These are phyloP conservation scores for Nicotiana paniculata DNA, from an alignment of 257 asterid species.

Conservation along the genomic window DNA sequence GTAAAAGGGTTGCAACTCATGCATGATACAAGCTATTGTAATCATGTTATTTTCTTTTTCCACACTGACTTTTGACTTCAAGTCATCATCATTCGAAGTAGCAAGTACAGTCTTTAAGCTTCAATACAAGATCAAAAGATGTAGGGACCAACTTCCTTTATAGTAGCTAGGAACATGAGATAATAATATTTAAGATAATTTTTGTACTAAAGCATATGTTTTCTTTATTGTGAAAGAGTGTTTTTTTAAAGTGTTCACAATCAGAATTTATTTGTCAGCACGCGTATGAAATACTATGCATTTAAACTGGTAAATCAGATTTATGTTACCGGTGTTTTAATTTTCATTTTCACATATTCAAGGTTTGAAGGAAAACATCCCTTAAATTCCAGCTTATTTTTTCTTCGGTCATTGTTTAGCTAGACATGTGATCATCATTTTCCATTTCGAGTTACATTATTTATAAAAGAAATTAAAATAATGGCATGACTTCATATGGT, in stretches of 20 bases:
- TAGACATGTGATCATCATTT: not conserved
- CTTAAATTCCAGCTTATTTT: not conserved
- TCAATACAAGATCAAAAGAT: slow-evolving; percentile 34
- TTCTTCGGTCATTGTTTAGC: not conserved
- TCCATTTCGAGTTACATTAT: not conserved
- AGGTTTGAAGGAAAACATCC: not conserved
- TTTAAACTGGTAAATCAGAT: not conserved
- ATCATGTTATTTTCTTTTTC: slow-evolving; percentile 33
- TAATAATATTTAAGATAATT: not conserved
- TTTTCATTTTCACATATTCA: not conserved
- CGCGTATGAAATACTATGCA: not conserved
- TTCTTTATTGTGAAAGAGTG: slow-evolving; percentile 24
- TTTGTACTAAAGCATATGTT: not conserved
- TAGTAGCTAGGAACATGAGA: not conserved
- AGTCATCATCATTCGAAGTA: slow-evolving; percentile 5
- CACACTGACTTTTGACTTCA: slow-evolving; percentile 35
- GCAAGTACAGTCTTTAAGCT: slow-evolving; percentile 30
- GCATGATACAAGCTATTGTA: slow-evolving; percentile 7
- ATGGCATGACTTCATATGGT: not conserved
- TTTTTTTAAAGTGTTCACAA: slow-evolving; percentile 4
- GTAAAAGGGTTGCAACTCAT: not conserved
- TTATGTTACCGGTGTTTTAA: not conserved
- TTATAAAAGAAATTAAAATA: not conserved
- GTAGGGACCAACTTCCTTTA: slow-evolving; percentile 50
- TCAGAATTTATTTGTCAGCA: slow-evolving; percentile 7